Percentiles rank a stretch among this genome's conserved stretches.
Evolutionary conservation across 2,329 filamentous ascomycete species (phyloP).

Genomic region (Exophiala phaeomuriformis): DNA sequence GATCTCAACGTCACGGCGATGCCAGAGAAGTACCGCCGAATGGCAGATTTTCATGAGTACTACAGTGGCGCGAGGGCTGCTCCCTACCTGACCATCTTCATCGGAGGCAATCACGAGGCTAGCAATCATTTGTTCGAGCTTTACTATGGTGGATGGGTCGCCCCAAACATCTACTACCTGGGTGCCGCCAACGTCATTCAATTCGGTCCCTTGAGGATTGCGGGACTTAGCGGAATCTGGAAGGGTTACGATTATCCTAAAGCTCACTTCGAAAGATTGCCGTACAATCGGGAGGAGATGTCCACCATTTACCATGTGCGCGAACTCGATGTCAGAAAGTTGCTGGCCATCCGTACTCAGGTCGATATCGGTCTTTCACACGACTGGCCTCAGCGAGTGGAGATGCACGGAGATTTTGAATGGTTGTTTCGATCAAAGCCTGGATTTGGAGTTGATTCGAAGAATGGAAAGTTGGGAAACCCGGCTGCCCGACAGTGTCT

Average conservation of each 20-base stretch:
- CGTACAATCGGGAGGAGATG: constrained; percentile 69
- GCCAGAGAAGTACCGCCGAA: constrained; percentile 74
- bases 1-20: constrained; percentile 87
- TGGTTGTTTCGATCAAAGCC: constrained; percentile 66
- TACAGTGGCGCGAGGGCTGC: constrained; percentile 72
- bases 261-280: constrained; percentile 75
- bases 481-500: constrained; percentile 72
- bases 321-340: constrained; percentile 82
- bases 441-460: constrained; percentile 68
- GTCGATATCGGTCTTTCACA: constrained; percentile 89
- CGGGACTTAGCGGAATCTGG: constrained; percentile 89
- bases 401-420: constrained; percentile 64
- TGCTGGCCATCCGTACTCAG: constrained; percentile 75
- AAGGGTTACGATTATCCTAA: constrained; percentile 83
- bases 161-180: constrained; percentile 94
- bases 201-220: constrained; percentile 77
- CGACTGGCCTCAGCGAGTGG: constrained; percentile 85
- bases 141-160: constrained; percentile 94
- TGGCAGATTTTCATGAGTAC: constrained; percentile 92
- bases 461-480: constrained; percentile 68
- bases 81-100: constrained; percentile 84
- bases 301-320: constrained; percentile 82
- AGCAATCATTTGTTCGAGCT: constrained; percentile 85
- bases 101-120: constrained; percentile 93
- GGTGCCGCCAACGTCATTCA: constrained; percentile 85